These are phyloP conservation scores for Nitzschia sp. DNA, from an alignment of 108 stramenopile species.

Conservation along the genomic window DNA sequence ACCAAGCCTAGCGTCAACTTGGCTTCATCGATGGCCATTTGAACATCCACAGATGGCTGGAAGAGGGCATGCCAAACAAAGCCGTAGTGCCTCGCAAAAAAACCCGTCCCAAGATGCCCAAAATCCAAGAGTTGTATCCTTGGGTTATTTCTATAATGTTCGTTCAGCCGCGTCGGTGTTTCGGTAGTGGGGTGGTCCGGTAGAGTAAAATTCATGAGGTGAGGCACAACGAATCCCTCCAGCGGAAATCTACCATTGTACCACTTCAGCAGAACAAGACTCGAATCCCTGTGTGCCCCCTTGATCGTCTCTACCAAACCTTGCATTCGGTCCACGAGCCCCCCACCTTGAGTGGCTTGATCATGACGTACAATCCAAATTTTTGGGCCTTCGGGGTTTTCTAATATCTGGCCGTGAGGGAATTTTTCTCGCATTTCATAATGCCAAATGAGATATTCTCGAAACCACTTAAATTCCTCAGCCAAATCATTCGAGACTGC, in stretches of 20 bases:
- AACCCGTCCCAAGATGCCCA: neutral
- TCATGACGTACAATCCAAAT: conserved; percentile 2
- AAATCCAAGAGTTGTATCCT: no score
- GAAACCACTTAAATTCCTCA: no score
- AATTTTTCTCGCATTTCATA: no score
- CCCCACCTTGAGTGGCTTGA: neutral
- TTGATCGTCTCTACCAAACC: neutral
- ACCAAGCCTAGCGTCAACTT: neutral
- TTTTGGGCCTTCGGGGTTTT: no score
- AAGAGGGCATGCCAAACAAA: conserved; percentile 13
- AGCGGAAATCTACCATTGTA: conserved; percentile 1
- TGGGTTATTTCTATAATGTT: no score
- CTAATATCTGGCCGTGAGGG: no score
- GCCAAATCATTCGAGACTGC: no score
- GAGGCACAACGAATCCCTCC: conserved; percentile 9
- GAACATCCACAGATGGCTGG: neutral
- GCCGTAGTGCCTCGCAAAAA: neutral
- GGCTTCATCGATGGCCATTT: neutral
- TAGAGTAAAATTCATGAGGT: conserved; percentile 12
- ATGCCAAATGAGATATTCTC: no score
- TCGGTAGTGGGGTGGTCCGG: neutral
- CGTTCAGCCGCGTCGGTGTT: neutral
- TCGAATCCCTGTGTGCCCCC: neutral
- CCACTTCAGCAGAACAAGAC: conserved; percentile 6
- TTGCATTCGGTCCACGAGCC: conserved; percentile 4